Evolutionary conservation across 768 basidiomycete species (phyloP), one percentile per base, ranked within the genome.

Genomic region (Macrolepiota albuminosa): DNA sequence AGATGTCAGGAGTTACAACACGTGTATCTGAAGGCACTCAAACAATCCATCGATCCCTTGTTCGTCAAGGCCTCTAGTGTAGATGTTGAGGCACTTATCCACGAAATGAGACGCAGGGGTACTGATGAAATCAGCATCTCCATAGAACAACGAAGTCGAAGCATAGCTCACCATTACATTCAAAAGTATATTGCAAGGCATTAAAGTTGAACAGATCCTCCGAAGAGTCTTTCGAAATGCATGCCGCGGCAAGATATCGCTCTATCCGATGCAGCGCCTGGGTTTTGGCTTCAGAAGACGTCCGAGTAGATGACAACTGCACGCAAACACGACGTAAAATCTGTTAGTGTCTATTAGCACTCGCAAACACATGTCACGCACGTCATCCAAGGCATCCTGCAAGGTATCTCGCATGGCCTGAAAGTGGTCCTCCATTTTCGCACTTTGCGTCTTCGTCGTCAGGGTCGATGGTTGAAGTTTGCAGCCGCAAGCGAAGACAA

Each of bases 181-280:
- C 88, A 64, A 94, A 93, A 0, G 84, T 84, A 64, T 89, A 84
- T 68, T 94, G 92, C 45, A 92, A 73, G 10, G 82, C 78, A 21
- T 86, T 68, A 71, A 92, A 89, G 49, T 74, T 71, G 40, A 78
- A 75, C 63, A 84, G 75, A 9, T 79, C 78, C 33, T 77, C 77
- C 18, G 76, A 72, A 18, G 78, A 67, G 26, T 77, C 71, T n/a
- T 75, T 69, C 29, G 73, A 66, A 43, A 81, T 75, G 58, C 80
- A 78, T n/a, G 80, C 79, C 56, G 71, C 56, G 3, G 84, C 87
- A 34, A 86, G 72, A 34, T 81, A 78, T 64, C 74, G 77, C 66
- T 87, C 88, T 46, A 91, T 69, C 0, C 71, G 70, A 49, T 78
- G 73, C 43, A 93, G 72, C 1, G 89, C 87, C 11, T 77, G 74